These are phyloP conservation scores for Leptodermis oblonga DNA, from an alignment of 257 asterid genomes.

Conservation along the genomic window DNA sequence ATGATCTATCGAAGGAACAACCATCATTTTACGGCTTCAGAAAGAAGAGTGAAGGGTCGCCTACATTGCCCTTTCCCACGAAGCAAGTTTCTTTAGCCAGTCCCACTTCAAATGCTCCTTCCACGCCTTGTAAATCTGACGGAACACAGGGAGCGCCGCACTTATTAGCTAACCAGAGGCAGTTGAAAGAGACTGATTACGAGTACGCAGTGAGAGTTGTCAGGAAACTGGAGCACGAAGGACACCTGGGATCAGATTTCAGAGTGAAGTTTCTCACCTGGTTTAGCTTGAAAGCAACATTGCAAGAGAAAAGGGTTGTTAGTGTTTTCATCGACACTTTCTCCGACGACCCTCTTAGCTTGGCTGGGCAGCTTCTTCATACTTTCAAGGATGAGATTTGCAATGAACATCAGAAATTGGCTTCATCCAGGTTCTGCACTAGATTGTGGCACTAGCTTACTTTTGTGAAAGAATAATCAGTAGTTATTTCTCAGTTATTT, in stretches of 20 bases:
- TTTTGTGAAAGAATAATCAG: neutral
- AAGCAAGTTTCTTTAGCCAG: slow-evolving; percentile 20
- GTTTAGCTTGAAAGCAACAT: slow-evolving; percentile 70
- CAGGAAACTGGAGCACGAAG: slow-evolving; percentile 66
- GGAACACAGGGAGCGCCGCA: slow-evolving; percentile 21
- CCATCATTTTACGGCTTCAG: slow-evolving; percentile 13
- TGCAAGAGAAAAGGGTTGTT: slow-evolving; percentile 57
- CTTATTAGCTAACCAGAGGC: slow-evolving; percentile 9
- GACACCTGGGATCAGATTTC: slow-evolving; percentile 51
- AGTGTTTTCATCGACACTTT: slow-evolving; percentile 65
- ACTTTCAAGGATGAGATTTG: slow-evolving; percentile 55
- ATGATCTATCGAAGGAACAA: slow-evolving; percentile 22
- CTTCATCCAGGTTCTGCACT: slow-evolving; percentile 52
- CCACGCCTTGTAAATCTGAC: slow-evolving; percentile 30
- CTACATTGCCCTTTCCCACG: slow-evolving; percentile 16
- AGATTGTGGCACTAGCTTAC: slow-evolving; percentile 68
- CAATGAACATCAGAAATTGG: slow-evolving; percentile 38
- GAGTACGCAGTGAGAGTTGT: slow-evolving; percentile 74
- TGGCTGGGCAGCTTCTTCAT: slow-evolving; percentile 69
- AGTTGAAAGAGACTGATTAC: slow-evolving; percentile 37
- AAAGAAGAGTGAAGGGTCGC: slow-evolving; percentile 19
- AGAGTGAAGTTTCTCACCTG: slow-evolving; percentile 79
- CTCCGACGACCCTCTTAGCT: slow-evolving; percentile 54
- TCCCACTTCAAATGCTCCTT: slow-evolving; percentile 28
- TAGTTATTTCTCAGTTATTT: too few species aligned